These are phyloP conservation scores for Pythium phragmitis DNA, from an alignment of 352 stramenopile species.

Conservation along the genomic window DNA sequence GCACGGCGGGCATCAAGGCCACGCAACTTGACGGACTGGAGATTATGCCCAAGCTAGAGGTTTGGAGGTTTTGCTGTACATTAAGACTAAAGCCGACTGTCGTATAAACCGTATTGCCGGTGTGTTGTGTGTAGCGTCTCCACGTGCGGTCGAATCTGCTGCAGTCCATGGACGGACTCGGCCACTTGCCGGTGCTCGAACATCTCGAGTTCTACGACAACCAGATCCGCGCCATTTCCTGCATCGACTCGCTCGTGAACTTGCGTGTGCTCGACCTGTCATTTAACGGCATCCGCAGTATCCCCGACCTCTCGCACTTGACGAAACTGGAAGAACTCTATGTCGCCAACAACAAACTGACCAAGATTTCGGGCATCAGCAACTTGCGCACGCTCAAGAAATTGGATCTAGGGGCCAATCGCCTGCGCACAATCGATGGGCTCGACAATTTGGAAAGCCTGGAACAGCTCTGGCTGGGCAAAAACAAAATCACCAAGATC, in stretches of 20 bases:
- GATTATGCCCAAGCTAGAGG: slow-evolving; percentile 45
- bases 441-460: slow-evolving; percentile 88
- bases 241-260: slow-evolving; percentile 56
- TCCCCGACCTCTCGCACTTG: slow-evolving; percentile 80
- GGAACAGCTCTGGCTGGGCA: slow-evolving; percentile 96
- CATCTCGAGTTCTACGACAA: slow-evolving; percentile 99
- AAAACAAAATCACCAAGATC: slow-evolving; percentile 98
- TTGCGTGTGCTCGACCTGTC: slow-evolving; percentile 93
- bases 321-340: slow-evolving; percentile 90
- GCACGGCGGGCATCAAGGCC: slow-evolving; percentile 76
- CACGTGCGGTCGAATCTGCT: slow-evolving; percentile 84
- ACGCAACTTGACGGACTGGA: slow-evolving; percentile 66
- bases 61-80: slow-evolving; percentile 15
- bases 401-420: slow-evolving; percentile 96
- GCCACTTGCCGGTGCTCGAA: slow-evolving; percentile 63
- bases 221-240: slow-evolving; percentile 88
- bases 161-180: slow-evolving; percentile 76
- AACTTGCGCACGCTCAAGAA: slow-evolving; percentile 89
- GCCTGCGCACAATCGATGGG: slow-evolving; percentile 92
- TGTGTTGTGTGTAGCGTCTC: slow-evolving; percentile 32
- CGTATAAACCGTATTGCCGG: neutral
- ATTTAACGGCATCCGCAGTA: slow-evolving; percentile 95
- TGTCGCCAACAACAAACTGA: slow-evolving; percentile 98
- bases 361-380: slow-evolving; percentile 90
- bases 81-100: neutral